Percentiles rank a stretch among this genome's conserved stretches.
These are phyloP conservation scores for Penicillium sp. DNA, from an alignment of 2,329 filamentous ascomycete species.

Conservation along the genomic window DNA sequence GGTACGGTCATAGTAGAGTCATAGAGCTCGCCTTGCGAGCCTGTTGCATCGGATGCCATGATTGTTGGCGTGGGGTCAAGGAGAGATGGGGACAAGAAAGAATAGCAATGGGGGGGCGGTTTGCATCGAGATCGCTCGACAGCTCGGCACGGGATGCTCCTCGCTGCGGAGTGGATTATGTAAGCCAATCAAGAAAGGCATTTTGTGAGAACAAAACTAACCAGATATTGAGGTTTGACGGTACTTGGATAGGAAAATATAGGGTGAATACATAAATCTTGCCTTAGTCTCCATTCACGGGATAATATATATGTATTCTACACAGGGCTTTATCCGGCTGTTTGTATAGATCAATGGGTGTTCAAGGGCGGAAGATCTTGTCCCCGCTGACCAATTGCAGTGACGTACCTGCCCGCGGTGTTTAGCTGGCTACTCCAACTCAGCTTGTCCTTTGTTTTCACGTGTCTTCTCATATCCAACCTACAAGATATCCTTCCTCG, in stretches of 20 bases:
- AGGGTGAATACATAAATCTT: background rate
- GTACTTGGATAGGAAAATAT: background rate
- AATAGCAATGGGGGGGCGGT: background rate
- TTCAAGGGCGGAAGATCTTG: constrained; percentile 23
- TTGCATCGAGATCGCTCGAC: background rate
- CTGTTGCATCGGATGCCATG: constrained; percentile 36
- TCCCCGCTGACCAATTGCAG: constrained; percentile 40
- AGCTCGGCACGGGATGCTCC: constrained; percentile 3
- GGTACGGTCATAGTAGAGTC: constrained; percentile 47
- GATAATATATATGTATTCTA: background rate
- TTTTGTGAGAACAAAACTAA: background rate
- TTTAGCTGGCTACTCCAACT: constrained; percentile 14
- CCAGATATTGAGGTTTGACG: background rate
- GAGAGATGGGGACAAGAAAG: background rate
- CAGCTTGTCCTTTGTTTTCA: constrained; percentile 4
- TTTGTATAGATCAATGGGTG: constrained; percentile 1
- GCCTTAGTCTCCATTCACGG: background rate
- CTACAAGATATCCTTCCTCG: background rate
- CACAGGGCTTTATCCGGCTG: background rate
- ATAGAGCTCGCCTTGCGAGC: constrained; percentile 40
- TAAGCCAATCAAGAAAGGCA: background rate
- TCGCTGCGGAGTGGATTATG: constrained; percentile 4
- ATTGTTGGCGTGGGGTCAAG: background rate
- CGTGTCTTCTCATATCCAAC: background rate
- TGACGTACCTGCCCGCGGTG: constrained; percentile 34